Conservation (phyloP, 805 yeast genomes). For the Candida maesae region DNA sequence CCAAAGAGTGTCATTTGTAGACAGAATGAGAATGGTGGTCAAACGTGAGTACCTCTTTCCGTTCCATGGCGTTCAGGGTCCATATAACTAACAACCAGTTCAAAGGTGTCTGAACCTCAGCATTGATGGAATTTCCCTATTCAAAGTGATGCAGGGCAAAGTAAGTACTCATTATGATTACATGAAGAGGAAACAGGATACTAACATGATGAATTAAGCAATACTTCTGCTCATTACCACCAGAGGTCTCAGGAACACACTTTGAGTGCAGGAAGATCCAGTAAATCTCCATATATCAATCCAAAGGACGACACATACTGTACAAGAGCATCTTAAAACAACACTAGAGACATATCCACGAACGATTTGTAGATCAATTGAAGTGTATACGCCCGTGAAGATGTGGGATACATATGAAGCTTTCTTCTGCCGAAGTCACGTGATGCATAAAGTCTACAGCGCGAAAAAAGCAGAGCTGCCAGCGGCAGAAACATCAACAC, state of each 20-base stretch:
- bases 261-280: constrained; percentile 46
- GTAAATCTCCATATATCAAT: too few relatives aligned
- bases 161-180: constrained; percentile 15
- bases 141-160: constrained; percentile 45
- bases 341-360: too few relatives aligned
- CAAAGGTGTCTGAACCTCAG: constrained; percentile 41
- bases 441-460: too few relatives aligned
- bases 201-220: constrained; percentile 25
- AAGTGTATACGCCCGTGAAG: too few relatives aligned
- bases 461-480: too few relatives aligned
- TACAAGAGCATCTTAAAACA: too few relatives aligned
- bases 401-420: too few relatives aligned
- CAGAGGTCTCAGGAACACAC: constrained; percentile 45
- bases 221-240: constrained; percentile 48
- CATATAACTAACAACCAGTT: constrained; percentile 20
- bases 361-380: too few relatives aligned
- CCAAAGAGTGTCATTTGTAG: constrained; percentile 44
- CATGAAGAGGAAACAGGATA: not conserved
- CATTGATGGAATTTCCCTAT: constrained; percentile 38
- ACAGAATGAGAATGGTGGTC: constrained; percentile 39
- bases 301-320: too few relatives aligned
- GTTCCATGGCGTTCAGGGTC: not conserved
- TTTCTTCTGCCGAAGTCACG: too few relatives aligned
- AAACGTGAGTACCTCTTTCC: constrained; percentile 25
- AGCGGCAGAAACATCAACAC: too few relatives aligned